Evolutionary conservation across 768 basidiomycete species (phyloP), one percentile per base, ranked within the genome.

Genomic region (Amanita rimosa): DNA sequence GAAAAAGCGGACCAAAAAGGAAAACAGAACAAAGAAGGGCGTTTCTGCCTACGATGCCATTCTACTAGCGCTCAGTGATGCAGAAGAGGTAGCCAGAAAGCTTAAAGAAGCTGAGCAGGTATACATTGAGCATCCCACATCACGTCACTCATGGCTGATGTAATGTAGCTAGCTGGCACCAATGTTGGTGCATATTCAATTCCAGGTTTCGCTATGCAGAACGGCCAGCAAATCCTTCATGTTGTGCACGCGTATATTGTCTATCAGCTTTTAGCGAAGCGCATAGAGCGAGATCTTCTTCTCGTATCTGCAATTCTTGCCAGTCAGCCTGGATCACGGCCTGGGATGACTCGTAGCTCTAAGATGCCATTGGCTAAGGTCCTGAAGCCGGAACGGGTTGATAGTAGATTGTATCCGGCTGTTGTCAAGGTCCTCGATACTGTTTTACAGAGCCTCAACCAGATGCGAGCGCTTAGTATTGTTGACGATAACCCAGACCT

Each of bases 401-500:
- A 91, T 53, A 72, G 71, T 19, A 76, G 86, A 44, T 67, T 85
- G n/a, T 88, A 79, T 58, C 90, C 91, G 5, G 91, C 87, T 0
- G 71, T 95, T 6, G 84, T 96, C 62, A 95, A 95, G 64, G 67
- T 89, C 8, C 77, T 90, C 37, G 93, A 96, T 63, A 83, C 86
- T 2, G 74, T 90, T 26, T 64, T 95, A 16, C 91, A 95, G 65
- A 85, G 83, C 58, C 67, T 96, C 39, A 78, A 79, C 46, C 88
- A 91, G 62, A 86, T 95, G 79, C 72, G 86, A 22, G 77, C 76
- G 5, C 69, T 96, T 49, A 86, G 80, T 46, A 76, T 92, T 34
- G 87, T 95, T 11, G 90, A 95, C 57, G 89, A 92, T 62, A 88
- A 81, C 56, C 83, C 89, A 0, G 88, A 92, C 54, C 73, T 96